phyloP scores from a whole-genome alignment of 2,329 filamentous ascomycete genomes.

The Colletotrichum sp. region DNA sequence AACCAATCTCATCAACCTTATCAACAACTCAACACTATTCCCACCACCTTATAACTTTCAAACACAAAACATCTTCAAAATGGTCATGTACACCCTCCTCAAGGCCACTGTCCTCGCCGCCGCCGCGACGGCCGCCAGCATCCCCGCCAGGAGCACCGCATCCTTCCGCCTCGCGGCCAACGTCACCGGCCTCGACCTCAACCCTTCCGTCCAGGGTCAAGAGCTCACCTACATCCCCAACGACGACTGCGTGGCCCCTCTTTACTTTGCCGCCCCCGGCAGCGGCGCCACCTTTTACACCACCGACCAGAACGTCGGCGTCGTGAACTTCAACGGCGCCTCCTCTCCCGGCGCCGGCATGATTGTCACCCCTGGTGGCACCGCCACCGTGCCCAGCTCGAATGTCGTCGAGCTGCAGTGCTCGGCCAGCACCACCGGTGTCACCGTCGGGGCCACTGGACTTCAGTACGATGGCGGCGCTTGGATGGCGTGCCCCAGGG shows the following conservation, averaged over 20 bases:
- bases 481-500: background rate
- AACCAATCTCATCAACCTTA: background rate
- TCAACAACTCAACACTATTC: background rate
- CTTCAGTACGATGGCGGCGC: background rate
- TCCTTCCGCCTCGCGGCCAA: background rate
- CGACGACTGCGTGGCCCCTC: background rate
- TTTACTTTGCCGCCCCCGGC: background rate
- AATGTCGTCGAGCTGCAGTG: background rate
- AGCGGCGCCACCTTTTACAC: background rate
- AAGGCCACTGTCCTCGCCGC: background rate
- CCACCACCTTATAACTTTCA: background rate
- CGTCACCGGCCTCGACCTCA: background rate
- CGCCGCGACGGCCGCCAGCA: background rate
- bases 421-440: background rate
- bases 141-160: background rate
- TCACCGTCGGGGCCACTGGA: background rate
- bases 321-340: background rate
- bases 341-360: background rate
- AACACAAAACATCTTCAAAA: background rate
- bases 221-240: background rate
- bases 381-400: background rate
- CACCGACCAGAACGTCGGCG: background rate
- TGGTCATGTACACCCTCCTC: background rate
- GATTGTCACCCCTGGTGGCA: background rate
- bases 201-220: background rate